phyloP scores from a whole-genome alignment of 2,329 filamentous ascomycete species.

The Scopulariopsis brevicaulis region DNA sequence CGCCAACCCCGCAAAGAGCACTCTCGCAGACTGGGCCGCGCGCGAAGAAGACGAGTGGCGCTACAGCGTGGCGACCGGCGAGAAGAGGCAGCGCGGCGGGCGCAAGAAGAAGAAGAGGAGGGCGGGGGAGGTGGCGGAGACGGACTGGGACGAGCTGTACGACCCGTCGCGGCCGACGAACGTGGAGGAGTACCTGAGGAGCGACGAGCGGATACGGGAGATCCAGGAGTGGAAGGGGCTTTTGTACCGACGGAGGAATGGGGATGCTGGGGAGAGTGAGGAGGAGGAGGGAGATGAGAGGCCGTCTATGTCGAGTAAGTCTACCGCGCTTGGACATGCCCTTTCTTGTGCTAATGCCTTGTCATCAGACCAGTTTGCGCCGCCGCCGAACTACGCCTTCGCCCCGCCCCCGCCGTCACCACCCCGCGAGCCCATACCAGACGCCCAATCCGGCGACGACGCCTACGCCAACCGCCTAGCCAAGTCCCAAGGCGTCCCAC shows the following conservation, averaged over 20 bases:
- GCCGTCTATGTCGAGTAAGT: conserved; percentile 12
- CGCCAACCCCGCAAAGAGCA: conserved; percentile 44
- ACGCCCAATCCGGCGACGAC: conserved; percentile 57
- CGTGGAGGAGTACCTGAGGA: conserved; percentile 73
- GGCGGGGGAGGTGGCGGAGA: conserved; percentile 41
- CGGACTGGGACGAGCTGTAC: conserved; percentile 89
- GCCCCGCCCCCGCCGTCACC: conserved; percentile 42
- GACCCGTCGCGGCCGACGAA: conserved; percentile 74
- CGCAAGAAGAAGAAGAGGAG: conserved; percentile 66
- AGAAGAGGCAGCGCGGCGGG: conserved; percentile 65
- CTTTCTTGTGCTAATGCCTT: not conserved
- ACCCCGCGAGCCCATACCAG: conserved; percentile 31
- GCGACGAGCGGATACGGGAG: conserved; percentile 72
- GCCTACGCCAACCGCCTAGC: conserved; percentile 53
- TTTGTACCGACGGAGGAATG: conserved; percentile 60
- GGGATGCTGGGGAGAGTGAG: conserved; percentile 24
- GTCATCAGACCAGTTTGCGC: conserved; percentile 44
- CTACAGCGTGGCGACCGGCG: conserved; percentile 37
- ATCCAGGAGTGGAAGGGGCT: conserved; percentile 76
- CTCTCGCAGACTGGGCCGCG: conserved; percentile 70
- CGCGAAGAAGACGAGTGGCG: conserved; percentile 73
- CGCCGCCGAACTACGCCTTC: conserved; percentile 43
- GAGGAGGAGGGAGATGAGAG: conserved; percentile 22
- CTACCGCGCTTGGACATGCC: not conserved
- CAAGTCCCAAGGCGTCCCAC: conserved; percentile 33